Conservation (phyloP, 2,329 filamentous ascomycete species). For the Ophiostoma tasmaniense region DNA sequence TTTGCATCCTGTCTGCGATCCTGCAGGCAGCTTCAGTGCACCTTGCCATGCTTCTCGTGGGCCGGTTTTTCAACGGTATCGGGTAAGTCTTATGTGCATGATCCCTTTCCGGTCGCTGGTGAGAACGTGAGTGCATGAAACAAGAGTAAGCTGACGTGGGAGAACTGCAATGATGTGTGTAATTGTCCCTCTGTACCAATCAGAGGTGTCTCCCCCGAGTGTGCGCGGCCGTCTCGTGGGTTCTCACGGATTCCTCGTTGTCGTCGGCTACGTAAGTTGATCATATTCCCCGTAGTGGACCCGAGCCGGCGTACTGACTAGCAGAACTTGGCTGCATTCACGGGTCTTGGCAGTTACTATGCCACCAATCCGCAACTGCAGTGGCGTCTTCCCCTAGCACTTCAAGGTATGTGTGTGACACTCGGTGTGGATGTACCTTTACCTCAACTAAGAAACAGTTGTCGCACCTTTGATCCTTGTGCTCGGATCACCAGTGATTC, state of each 20-base stretch:
- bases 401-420: not conserved
- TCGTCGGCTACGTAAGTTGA: not conserved
- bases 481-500: not conserved
- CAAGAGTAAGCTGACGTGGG: not conserved
- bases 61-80: not conserved
- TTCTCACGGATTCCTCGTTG: not conserved
- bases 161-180: not conserved
- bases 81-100: not conserved
- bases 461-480: not conserved
- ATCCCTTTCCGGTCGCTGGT: not conserved
- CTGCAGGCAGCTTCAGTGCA: not conserved
- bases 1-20: not conserved
- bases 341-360: not conserved
- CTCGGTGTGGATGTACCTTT: not conserved
- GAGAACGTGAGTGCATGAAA: not conserved
- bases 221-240: not conserved
- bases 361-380: conserved; percentile 1
- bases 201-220: not conserved
- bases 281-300: not conserved
- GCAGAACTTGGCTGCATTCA: conserved; percentile 1
- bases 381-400: not conserved
- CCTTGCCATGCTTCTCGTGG: not conserved
- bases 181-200: not conserved
- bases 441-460: not conserved
- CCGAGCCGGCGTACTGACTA: not conserved